Evolutionary conservation across 1,284 basidiomycete species (phyloP).

Genomic region (Melampsora medusae): DNA sequence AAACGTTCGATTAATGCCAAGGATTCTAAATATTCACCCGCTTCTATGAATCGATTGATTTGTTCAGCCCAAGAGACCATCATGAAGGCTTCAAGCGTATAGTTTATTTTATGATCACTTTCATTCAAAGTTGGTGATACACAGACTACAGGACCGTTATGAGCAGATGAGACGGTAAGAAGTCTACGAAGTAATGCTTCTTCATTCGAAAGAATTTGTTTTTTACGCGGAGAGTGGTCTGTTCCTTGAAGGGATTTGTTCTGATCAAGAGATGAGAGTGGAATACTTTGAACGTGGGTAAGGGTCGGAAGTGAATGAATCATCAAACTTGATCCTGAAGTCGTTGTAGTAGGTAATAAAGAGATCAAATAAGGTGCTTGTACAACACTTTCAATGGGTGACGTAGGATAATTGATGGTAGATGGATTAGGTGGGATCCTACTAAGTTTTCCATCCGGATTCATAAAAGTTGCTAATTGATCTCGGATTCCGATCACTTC

Average conservation of each 20-base stretch:
- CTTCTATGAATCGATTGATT: conserved; percentile 75
- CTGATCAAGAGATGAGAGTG: conserved; percentile 63
- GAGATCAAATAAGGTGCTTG: conserved; percentile 34
- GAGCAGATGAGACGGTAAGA: conserved; percentile 60
- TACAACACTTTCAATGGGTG: conserved; percentile 54
- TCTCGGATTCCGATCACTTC: conserved; percentile 34
- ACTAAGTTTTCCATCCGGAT: conserved; percentile 59
- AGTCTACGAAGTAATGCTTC: conserved; percentile 60
- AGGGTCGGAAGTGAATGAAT: conserved; percentile 75
- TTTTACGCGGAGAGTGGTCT: conserved; percentile 49
- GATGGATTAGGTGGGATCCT: conserved; percentile 53
- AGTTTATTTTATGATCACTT: conserved; percentile 65
- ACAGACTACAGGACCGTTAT: conserved; percentile 62
- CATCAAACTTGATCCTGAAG: conserved; percentile 62
- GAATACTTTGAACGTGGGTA: conserved; percentile 65
- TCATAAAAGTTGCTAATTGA: conserved; percentile 34
- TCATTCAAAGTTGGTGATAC: conserved; percentile 72
- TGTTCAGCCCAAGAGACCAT: conserved; percentile 76
- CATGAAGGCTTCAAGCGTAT: conserved; percentile 71
- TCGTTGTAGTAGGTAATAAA: conserved; percentile 26
- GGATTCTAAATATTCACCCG: conserved; percentile 74
- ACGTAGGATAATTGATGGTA: conserved; percentile 46
- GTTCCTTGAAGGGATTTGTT: conserved; percentile 48
- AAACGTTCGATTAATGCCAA: conserved; percentile 73
- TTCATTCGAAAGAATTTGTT: conserved; percentile 30